Base-by-base conservation (phyloP, 768 basidiomycete species). In the Tulasnella sp. region DNA sequence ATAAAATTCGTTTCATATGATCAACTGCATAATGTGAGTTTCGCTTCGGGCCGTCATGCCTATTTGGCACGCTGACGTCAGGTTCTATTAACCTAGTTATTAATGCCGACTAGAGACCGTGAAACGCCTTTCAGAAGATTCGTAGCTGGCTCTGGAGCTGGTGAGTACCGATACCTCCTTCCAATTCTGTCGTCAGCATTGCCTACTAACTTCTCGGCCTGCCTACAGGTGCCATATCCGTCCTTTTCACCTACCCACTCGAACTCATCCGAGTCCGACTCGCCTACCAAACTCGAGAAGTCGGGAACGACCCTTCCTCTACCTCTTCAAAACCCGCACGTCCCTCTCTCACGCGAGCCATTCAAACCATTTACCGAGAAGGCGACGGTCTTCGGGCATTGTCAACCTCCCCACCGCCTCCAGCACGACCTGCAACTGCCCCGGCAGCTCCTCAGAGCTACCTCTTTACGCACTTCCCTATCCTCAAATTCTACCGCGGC, bases 1-100 rank as follows among this genome's bases (percentile, higher is more conserved):
- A 93, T 99, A 84, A 98, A 96, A 84, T 99, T 95, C 83, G 95
- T 98, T 91, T 90, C 93, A 5, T 99, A 98, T 83, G 97, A 98
- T 84, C 90, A 93, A 83, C 86, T 93, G 77, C 93, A 94, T 84
- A 83, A 89, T 80, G 94, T 96, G 84, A 82, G 70, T 32, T 69
- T 67, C 77, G n/a, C 18, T 6, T 73, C 7, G 11, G 1, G 37
- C 20, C 26, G 73, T 74, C 46, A 77, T 46, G 11, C 37, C 55
- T 74, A 3, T 42, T 35, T 0, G 20, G 20, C 44, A 5, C 48
- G 44, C 42, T 48, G 13, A 73, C 0, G 70, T 26, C 61, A n/a
- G 51, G 6, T 42, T 42, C 39, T 20, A 23, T 5, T 26, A 76
- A n/a, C 39, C 39, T 78, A 97, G 96, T 79, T 91, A 42, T 85